A percentile compares a stretch with the other conserved stretches of the same genome.
Evolutionary conservation across 805 yeast species (phyloP).

Genomic region (Candida tammaniensis): DNA sequence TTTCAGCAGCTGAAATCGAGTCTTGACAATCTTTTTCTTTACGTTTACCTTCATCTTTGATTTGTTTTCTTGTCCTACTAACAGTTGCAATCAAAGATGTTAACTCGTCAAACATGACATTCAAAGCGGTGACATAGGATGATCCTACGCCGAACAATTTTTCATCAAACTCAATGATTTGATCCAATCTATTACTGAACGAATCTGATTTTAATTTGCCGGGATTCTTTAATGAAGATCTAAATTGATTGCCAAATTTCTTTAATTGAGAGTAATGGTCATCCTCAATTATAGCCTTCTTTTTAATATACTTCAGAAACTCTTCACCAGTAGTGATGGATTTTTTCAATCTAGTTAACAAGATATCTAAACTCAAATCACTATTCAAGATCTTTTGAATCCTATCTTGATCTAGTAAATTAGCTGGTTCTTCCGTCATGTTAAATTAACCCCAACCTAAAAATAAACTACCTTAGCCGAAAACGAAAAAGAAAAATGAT

Average conservation of each 20-base stretch:
- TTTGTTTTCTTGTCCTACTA: slow-evolving; percentile 65
- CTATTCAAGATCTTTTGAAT: slow-evolving; percentile 54
- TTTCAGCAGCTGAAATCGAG: slow-evolving; percentile 79
- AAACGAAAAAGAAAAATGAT: too few species aligned
- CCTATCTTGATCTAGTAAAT: slow-evolving; percentile 20
- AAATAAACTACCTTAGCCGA: too few species aligned
- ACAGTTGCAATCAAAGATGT: slow-evolving; percentile 67
- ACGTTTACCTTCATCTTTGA: slow-evolving; percentile 78
- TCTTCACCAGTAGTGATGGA: slow-evolving; percentile 83
- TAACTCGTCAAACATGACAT: slow-evolving; percentile 83
- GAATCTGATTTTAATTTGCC: slow-evolving; percentile 57
- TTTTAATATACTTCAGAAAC: slow-evolving; percentile 72
- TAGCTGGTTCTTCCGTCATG: slow-evolving; percentile 10
- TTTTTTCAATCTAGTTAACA: slow-evolving; percentile 73
- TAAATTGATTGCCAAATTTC: slow-evolving; percentile 61
- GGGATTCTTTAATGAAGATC: slow-evolving; percentile 44
- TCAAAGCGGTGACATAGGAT: slow-evolving; percentile 75
- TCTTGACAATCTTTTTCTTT: slow-evolving; percentile 84
- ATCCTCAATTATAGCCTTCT: slow-evolving; percentile 73
- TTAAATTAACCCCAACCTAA: not conserved
- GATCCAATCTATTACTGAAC: slow-evolving; percentile 62
- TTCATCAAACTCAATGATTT: slow-evolving; percentile 75
- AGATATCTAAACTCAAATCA: slow-evolving; percentile 74
- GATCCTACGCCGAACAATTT: slow-evolving; percentile 64
- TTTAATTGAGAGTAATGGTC: slow-evolving; percentile 73